Base-by-base conservation (phyloP, 2,329 filamentous ascomycete genomes). In the Xenoacremonium recifei region DNA sequence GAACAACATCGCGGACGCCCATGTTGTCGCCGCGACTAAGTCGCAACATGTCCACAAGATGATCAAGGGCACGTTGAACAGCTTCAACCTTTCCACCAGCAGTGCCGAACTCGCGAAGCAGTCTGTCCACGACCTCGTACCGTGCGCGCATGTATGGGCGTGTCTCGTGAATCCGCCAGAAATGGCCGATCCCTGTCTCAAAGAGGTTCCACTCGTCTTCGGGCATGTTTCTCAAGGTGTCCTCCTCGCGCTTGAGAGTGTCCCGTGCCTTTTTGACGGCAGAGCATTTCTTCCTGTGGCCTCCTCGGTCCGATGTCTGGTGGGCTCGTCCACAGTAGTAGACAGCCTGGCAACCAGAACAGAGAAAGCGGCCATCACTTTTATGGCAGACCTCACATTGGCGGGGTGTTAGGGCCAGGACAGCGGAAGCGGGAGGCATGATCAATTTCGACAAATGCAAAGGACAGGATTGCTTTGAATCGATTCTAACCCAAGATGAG, bases 261-360 rank as follows among this genome's bases (percentile, higher is more conserved):
- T 45, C 25, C 3, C 57, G 59, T 5, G 44, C 42, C 27, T 62
- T 62, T 41, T 63, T 65, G 54, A 72, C 58, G 9, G 40, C 44
- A 11, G 49, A 64, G 57, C 75, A 78, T 12, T 38, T 51, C 9
- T 25, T 25, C 48, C 70, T 70, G 59, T 78, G 73, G 3, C 42
- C 32, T 1, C 45, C 29, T 18, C 64, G 53, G 48, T 76, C 54
- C 2, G 52, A 35, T 0, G 40, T 38, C 55, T 77, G 72, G 53
- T 77, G 71, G 2, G 69, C 64, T 12, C 54, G 53, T 36, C 63
- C 54, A 57, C 75, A 78, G 58, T 78, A 78, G 29, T 57, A 55
- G 38, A 69, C 59, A 2, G 63, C 65, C 31, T 60, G 64, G 57
- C 74, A 79, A 5, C 55, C 64, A 4, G 57, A 45, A 48, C 74